Conservation (phyloP, 164 flowering plant species). For the Amborella trichopoda region DNA sequence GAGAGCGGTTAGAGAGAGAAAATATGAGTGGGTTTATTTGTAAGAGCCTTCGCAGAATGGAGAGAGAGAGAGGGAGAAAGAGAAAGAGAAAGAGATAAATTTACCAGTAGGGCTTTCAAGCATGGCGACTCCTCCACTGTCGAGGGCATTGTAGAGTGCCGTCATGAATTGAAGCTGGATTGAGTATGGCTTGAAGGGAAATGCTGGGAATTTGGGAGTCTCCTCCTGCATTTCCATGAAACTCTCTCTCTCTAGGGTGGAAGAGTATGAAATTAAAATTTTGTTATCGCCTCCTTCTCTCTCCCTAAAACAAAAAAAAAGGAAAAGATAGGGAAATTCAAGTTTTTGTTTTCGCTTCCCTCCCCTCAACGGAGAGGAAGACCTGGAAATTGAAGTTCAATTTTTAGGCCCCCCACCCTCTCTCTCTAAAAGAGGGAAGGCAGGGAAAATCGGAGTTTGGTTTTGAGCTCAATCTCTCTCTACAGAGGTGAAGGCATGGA, state of each 20-base stretch:
- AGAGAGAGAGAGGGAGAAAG: neutral
- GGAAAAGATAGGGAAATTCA: no score
- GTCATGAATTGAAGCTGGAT: slow-evolving; percentile 92
- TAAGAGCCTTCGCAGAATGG: neutral
- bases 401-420: no score
- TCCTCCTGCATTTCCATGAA: slow-evolving; percentile 14
- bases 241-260: neutral
- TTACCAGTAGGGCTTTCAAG: slow-evolving; percentile 97
- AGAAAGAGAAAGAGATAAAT: slow-evolving; percentile 4
- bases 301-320: no score
- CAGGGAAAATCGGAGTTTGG: no score
- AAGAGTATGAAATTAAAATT: no score
- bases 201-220: slow-evolving; percentile 41
- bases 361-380: no score
- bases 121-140: slow-evolving; percentile 80
- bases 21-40: neutral
- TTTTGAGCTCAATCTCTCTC: no score
- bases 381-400: no score
- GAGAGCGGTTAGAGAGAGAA: neutral
- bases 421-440: no score
- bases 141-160: slow-evolving; percentile 52
- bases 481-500: no score
- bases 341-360: no score
- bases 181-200: slow-evolving; percentile 78
- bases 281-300: no score